Conservation (phyloP, 306 rosid genomes). For the Lathyrus aphaca region DNA sequence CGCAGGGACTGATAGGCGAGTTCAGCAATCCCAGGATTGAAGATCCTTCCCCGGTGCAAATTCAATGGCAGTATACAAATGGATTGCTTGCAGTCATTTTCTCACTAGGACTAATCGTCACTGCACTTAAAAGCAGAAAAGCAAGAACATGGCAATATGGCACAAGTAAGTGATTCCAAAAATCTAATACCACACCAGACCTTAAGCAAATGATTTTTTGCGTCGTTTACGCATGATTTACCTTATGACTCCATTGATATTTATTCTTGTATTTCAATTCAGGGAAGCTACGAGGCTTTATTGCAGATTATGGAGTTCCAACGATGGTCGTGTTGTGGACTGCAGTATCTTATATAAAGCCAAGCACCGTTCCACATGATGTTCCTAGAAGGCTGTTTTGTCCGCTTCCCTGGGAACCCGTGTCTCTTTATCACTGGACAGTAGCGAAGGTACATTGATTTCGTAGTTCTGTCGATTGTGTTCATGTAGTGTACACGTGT, state of each 20-base stretch:
- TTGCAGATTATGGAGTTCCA: conserved; percentile 91
- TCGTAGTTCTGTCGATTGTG: neutral
- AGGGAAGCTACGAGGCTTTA: conserved; percentile 72
- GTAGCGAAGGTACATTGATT: conserved; percentile 58
- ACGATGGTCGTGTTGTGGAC: conserved; percentile 83
- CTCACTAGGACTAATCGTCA: conserved; percentile 62
- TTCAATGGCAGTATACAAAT: conserved; percentile 72
- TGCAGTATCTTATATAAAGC: conserved; percentile 62
- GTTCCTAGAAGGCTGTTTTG: conserved; percentile 81
- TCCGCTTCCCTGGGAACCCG: conserved; percentile 83
- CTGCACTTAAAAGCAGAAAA: conserved; percentile 72
- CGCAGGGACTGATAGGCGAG: conserved; percentile 79
- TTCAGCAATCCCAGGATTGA: conserved; percentile 53
- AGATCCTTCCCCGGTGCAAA: conserved; percentile 48
- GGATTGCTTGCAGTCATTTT: conserved; percentile 78
- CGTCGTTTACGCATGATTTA: conserved; percentile 23
- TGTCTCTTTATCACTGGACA: conserved; percentile 79
- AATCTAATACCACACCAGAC: too few species aligned
- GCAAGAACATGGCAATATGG: conserved; percentile 91
- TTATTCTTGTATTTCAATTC: conserved; percentile 34
- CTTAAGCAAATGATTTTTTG: neutral
- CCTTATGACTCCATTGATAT: conserved; percentile 27
- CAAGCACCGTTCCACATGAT: conserved; percentile 57
- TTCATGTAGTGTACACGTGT: neutral
- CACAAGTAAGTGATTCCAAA: conserved; percentile 58